Evolutionary conservation across 2,329 filamentous ascomycete species (phyloP).

Genomic region (Microcera coccophila): DNA sequence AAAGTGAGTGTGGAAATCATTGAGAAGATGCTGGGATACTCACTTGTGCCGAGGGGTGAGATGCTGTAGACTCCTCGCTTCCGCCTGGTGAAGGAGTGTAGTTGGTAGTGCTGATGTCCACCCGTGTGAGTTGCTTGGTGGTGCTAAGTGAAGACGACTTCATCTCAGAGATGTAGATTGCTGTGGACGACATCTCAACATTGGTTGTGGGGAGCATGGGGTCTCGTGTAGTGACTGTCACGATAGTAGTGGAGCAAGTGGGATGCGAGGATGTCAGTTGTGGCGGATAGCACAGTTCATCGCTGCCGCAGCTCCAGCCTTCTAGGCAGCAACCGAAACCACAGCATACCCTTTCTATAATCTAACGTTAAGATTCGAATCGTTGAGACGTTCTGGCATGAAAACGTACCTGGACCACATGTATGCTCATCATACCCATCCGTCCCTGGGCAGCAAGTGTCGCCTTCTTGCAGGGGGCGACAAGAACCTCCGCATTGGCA

Average conservation of each 20-base stretch:
- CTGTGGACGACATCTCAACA: neutral
- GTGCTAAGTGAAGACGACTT: no score
- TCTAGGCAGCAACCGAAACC: neutral
- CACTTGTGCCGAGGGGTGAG: no score
- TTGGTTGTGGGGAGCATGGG: neutral
- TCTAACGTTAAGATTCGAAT: neutral
- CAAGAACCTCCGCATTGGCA: neutral
- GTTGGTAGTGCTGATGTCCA: no score
- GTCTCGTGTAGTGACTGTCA: neutral
- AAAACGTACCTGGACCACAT: neutral
- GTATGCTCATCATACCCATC: neutral
- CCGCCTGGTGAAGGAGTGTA: no score
- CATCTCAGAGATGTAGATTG: no score
- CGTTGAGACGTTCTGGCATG: neutral
- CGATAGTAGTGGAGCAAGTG: neutral
- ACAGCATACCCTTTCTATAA: neutral
- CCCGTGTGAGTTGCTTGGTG: no score
- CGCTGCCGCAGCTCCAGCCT: neutral
- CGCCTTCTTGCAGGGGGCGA: neutral
- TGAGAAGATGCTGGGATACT: no score
- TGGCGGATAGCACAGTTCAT: neutral
- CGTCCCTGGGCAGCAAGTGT: neutral
- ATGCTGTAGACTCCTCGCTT: no score
- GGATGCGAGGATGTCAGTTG: neutral
- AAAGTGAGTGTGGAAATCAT: no score